These are phyloP conservation scores for Acacia confusa DNA, from an alignment of 306 rosid species.

Conservation along the genomic window DNA sequence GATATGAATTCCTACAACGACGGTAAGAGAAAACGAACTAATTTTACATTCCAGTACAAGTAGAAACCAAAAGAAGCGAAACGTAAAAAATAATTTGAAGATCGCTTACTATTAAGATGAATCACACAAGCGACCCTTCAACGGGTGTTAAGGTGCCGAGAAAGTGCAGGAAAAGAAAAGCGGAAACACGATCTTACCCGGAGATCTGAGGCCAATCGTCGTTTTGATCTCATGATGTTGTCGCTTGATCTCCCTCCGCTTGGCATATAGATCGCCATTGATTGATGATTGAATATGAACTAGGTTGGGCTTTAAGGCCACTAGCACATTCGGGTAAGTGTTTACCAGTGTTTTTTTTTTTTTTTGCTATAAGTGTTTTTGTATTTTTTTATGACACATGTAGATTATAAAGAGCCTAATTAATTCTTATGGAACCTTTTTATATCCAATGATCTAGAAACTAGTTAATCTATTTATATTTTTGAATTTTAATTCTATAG, in stretches of 20 bases:
- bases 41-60: background rate
- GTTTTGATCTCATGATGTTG: slow-evolving; percentile 33
- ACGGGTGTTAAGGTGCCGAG: slow-evolving; percentile 29
- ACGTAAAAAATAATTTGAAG: background rate
- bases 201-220: slow-evolving; percentile 26
- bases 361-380: too few relatives aligned
- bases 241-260: slow-evolving; percentile 28
- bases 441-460: too few relatives aligned
- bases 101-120: slow-evolving; percentile 3
- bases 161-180: slow-evolving; percentile 9
- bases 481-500: too few relatives aligned
- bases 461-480: too few relatives aligned
- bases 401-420: too few relatives aligned
- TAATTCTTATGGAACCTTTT: too few relatives aligned
- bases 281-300: background rate
- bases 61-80: background rate
- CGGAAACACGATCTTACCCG: slow-evolving; percentile 31
- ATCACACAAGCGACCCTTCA: slow-evolving; percentile 1
- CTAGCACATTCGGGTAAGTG: too few relatives aligned
- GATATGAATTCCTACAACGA: slow-evolving; percentile 42
- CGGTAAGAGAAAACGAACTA: background rate
- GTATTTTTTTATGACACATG: too few relatives aligned
- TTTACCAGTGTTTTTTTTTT: too few relatives aligned
- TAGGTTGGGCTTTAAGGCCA: slow-evolving; percentile 2
- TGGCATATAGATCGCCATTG: slow-evolving; percentile 13